Evolutionary conservation across 1,139 yeast genomes (phyloP).

Genomic region (Pichia sp.): DNA sequence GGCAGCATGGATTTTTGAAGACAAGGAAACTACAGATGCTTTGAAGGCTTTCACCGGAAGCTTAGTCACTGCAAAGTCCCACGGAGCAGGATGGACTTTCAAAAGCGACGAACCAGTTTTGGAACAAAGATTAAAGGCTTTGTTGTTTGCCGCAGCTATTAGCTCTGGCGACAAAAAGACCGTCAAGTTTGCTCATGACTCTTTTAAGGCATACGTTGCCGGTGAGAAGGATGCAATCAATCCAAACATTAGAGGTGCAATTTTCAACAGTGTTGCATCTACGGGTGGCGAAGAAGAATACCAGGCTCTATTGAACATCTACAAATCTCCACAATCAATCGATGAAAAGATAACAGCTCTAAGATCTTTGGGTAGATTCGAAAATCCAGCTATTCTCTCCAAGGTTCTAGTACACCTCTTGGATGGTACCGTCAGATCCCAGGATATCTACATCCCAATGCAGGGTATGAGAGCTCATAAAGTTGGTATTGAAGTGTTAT

Average conservation of each 20-base stretch:
- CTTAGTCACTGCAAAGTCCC: slow-evolving; percentile 56
- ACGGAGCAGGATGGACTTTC: slow-evolving; percentile 68
- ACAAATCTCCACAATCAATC: slow-evolving; percentile 58
- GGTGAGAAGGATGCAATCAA: slow-evolving; percentile 73
- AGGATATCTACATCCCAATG: slow-evolving; percentile 80
- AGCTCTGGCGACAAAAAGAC: slow-evolving; percentile 54
- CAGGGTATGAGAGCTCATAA: slow-evolving; percentile 61
- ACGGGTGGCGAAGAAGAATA: slow-evolving; percentile 56
- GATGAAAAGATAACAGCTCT: slow-evolving; percentile 79
- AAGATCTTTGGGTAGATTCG: slow-evolving; percentile 69
- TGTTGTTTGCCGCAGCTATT: slow-evolving; percentile 68
- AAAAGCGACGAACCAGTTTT: slow-evolving; percentile 60
- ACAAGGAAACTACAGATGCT: slow-evolving; percentile 49
- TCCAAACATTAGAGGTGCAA: slow-evolving; percentile 73
- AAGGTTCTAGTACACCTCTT: slow-evolving; percentile 60
- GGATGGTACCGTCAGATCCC: slow-evolving; percentile 70
- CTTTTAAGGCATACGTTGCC: slow-evolving; percentile 52
- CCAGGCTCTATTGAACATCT: slow-evolving; percentile 60
- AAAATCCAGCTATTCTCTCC: slow-evolving; percentile 51
- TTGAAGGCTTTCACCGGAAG: slow-evolving; percentile 57
- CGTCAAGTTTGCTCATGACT: slow-evolving; percentile 48
- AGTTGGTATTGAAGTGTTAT: slow-evolving; percentile 61
- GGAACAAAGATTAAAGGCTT: slow-evolving; percentile 69
- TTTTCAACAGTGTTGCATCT: slow-evolving; percentile 66
- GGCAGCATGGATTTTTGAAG: slow-evolving; percentile 70